phyloP scores from a whole-genome alignment of 192 early-diverging fungal genomes.

The Coemansia sp. region DNA sequence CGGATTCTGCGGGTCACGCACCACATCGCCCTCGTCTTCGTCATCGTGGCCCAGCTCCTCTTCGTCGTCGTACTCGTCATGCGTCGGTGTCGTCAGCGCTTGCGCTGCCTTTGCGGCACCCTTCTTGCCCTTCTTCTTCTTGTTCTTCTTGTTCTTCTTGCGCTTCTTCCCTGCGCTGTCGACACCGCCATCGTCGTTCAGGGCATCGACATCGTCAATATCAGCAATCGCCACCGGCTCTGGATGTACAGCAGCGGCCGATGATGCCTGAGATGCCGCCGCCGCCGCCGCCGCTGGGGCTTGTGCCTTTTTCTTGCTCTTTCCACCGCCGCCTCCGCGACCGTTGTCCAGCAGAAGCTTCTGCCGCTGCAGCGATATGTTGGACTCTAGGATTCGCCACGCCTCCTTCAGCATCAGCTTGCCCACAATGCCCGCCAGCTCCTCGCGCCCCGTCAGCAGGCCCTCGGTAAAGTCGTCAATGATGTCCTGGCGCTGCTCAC shows the following conservation, averaged over 20 bases:
- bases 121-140: conserved; percentile 42
- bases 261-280: too few species aligned
- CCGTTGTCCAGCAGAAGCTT: conserved; percentile 33
- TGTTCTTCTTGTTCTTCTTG: conserved; percentile 50
- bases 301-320: conserved; percentile 32
- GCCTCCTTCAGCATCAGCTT: conserved; percentile 75
- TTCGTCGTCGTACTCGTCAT: conserved; percentile 14
- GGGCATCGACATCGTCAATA: too few species aligned
- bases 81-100: conserved; percentile 18
- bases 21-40: background rate
- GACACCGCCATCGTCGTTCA: conserved; percentile 17
- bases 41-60: conserved; percentile 15
- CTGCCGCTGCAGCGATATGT: conserved; percentile 54
- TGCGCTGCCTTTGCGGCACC: background rate
- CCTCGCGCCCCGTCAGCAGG: conserved; percentile 63
- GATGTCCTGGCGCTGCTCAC: conserved; percentile 58
- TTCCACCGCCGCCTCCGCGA: conserved; percentile 9
- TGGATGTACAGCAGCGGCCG: too few species aligned
- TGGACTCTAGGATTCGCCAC: conserved; percentile 63
- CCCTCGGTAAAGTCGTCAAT: conserved; percentile 69
- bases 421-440: conserved; percentile 69
- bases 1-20: conserved; percentile 34
- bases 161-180: conserved; percentile 33
- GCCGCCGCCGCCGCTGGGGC: too few species aligned
- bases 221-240: too few species aligned